Conservation (phyloP, 768 basidiomycete species). For the Zangia roseola region DNA sequence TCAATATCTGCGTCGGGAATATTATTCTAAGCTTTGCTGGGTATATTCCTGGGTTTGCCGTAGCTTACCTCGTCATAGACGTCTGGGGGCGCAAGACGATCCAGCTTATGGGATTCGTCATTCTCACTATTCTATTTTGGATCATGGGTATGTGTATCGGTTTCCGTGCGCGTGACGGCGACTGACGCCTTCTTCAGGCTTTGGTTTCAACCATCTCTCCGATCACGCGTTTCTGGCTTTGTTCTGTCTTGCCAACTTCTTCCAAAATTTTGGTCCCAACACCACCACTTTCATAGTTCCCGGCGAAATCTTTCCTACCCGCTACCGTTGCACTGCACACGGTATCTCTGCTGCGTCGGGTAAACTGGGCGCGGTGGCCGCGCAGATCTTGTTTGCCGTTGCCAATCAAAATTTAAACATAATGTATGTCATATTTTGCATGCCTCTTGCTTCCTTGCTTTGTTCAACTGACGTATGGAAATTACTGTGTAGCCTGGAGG, state of each 20-base stretch:
- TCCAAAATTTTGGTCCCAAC: constrained; percentile 41
- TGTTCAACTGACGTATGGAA: background rate
- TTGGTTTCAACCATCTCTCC: constrained; percentile 44
- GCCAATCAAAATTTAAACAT: background rate
- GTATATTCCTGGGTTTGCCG: constrained; percentile 70
- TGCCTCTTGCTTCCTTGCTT: background rate
- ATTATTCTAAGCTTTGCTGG: constrained; percentile 70
- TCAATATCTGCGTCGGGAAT: constrained; percentile 65
- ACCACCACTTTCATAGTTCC: constrained; percentile 77
- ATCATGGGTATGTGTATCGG: constrained; percentile 53
- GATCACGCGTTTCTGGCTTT: constrained; percentile 60
- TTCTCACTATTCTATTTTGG: constrained; percentile 62
- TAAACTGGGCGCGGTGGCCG: constrained; percentile 77
- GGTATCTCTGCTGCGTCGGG: constrained; percentile 81
- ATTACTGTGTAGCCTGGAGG: constrained; percentile 39
- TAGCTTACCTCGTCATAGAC: constrained; percentile 60
- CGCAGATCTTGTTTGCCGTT: constrained; percentile 47
- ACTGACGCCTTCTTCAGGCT: constrained; percentile 41
- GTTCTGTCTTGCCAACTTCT: constrained; percentile 80
- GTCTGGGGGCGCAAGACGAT: constrained; percentile 78
- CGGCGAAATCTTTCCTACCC: constrained; percentile 80
- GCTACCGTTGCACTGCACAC: constrained; percentile 78
- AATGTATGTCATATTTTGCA: too few species aligned
- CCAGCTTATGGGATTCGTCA: constrained; percentile 72
- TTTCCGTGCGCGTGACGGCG: background rate